Evolutionary conservation across 768 basidiomycete species (phyloP).

Genomic region (Mrakia frigida): DNA sequence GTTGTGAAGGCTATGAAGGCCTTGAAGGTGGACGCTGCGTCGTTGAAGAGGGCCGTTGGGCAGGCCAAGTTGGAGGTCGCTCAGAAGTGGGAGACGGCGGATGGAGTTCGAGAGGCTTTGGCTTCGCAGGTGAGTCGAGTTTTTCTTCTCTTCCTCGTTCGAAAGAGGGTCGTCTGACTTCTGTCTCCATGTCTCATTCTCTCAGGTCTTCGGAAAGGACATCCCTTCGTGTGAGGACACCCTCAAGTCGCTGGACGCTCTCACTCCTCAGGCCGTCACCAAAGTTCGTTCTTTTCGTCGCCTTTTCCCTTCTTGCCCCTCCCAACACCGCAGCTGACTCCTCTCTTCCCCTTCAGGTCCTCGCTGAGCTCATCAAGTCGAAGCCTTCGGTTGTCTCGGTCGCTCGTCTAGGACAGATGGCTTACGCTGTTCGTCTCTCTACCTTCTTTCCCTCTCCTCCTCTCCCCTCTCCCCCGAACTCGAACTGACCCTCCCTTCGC

Average conservation of each 20-base stretch:
- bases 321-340: neutral
- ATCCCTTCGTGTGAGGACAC: slow-evolving; percentile 57
- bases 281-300: slow-evolving; percentile 53
- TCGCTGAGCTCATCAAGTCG: slow-evolving; percentile 59
- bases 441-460: too few relatives aligned
- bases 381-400: slow-evolving; percentile 85
- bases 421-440: slow-evolving; percentile 53
- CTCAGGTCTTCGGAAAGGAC: slow-evolving; percentile 59
- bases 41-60: slow-evolving; percentile 71
- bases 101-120: slow-evolving; percentile 58
- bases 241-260: slow-evolving; percentile 64
- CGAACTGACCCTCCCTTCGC: neutral
- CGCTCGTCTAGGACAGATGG: slow-evolving; percentile 69
- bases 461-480: neutral
- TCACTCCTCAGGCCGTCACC: slow-evolving; percentile 61
- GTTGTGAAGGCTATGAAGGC: slow-evolving; percentile 54
- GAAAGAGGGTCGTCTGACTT: slow-evolving; percentile 11
- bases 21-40: slow-evolving; percentile 63
- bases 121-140: slow-evolving; percentile 57
- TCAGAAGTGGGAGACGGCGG: slow-evolving; percentile 60
- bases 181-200: neutral
- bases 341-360: slow-evolving; percentile 50
- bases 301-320: slow-evolving; percentile 10
- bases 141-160: neutral
- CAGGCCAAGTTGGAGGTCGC: slow-evolving; percentile 86